Base-by-base conservation (phyloP, 1,284 basidiomycete genomes). In the Caloboletus inedulis region DNA sequence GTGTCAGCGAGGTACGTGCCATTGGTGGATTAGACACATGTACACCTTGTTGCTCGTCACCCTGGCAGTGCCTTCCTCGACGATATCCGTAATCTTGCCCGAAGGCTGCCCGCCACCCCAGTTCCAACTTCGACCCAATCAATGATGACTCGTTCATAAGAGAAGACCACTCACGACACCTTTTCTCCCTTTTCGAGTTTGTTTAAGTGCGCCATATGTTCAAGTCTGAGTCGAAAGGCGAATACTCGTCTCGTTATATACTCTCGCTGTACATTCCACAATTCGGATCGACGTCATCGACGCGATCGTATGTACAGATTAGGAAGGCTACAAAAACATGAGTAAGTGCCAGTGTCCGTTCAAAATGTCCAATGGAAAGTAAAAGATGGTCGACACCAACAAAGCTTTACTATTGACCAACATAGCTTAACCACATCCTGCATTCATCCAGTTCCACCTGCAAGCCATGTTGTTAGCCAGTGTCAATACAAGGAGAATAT, bases 41-140 rank as follows among this genome's bases (percentile, higher is more conserved):
- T 2, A 12, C 1, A 60, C 72, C 68, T 77, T 75, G 40, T 72
- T 69, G 49, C 70, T 74, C 14, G 68, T 72, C 25, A 75, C 69
- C 57, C 70, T 51, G 1, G 65, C 71, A 47, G 65, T 66, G 3
- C 71, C 73, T 33, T 74, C 67, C 45, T 66, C 61, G 25, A 75
- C 67, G 41, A 73, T 64, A 49, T 66, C 66, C 3, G 54, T 58
- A 4, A 75, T 59, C 46, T 55, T 64, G 2, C 72, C 70, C 1
- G 55, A 49, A 1, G 61, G 56, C 29, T 58, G 63, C 6, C 68
- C 67, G 9, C 59, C 54, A n/a, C 72, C 71, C 54, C 61, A 65
- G n/a, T 53, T 61, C 54, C 59, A 63, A 19, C 61, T 65, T 36
- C 2, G 40, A 21, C 21, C 18, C 4, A 13, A 5, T 58, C 39